phyloP scores from a whole-genome alignment of 345 rosid species.

The Microcos paniculata region DNA sequence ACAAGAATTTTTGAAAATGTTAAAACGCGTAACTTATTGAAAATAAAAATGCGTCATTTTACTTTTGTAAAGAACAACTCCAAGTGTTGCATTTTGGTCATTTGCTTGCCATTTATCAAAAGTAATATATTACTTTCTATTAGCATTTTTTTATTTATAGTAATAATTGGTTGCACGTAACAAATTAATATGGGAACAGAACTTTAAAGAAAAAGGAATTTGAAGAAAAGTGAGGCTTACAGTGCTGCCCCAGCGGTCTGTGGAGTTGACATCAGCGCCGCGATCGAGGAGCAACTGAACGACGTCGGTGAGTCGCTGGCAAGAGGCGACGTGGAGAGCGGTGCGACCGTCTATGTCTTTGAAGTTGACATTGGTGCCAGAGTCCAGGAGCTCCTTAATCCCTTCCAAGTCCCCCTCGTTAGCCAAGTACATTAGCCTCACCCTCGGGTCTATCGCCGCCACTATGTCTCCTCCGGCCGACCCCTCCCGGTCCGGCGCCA shows the following conservation, averaged over 20 bases:
- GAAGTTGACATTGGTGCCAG: slow-evolving; percentile 68
- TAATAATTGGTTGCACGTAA: not conserved
- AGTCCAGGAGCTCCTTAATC: slow-evolving; percentile 54
- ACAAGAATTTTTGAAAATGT: not conserved
- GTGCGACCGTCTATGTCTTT: slow-evolving; percentile 69
- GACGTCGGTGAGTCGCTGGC: slow-evolving; percentile 66
- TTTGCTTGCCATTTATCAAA: not conserved
- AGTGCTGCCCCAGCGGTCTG: slow-evolving; percentile 75
- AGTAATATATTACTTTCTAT: not conserved
- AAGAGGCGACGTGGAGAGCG: slow-evolving; percentile 76
- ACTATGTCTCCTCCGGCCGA: slow-evolving; percentile 12
- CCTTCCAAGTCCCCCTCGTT: slow-evolving; percentile 76
- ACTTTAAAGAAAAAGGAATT: not conserved
- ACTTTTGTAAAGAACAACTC: not conserved
- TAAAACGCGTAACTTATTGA: not conserved
- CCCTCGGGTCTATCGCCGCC: slow-evolving; percentile 46
- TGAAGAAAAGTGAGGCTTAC: slow-evolving; percentile 18
- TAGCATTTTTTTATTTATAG: not conserved
- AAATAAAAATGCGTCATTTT: not conserved
- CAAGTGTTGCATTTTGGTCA: not conserved
- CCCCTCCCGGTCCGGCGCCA: slow-evolving; percentile 45
- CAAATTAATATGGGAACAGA: not conserved
- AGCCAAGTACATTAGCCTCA: slow-evolving; percentile 71
- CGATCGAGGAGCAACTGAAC: slow-evolving; percentile 42
- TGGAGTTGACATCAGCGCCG: slow-evolving; percentile 45